Base-by-base conservation (phyloP, 2,329 filamentous ascomycete genomes). In the Alternaria atra region DNA sequence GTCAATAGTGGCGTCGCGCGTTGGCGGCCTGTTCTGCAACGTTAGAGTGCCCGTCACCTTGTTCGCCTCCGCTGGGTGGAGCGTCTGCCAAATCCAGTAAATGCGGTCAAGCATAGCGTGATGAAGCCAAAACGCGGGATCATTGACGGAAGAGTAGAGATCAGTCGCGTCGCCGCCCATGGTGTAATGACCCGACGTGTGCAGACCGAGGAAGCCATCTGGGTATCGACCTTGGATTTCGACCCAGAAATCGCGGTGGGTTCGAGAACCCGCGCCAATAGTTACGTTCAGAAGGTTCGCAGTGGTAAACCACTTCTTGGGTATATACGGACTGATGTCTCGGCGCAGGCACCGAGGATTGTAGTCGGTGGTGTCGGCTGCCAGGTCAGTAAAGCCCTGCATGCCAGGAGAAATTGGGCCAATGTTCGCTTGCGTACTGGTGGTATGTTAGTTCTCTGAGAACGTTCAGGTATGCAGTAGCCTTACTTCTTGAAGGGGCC, bases 41-140 rank as follows among this genome's bases (percentile, higher is more conserved):
- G 55, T 57, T 39, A 57, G 40, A 27, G 55, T 52, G 39, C 55
- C 55, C 9, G 55, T 25, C 23, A 57, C 55, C 40, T 57, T 52
- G 5, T 57, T 57, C 13, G 55, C 55, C 39, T 57, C 55, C 13
- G 39, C 37, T 27, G 55, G 55, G 12, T 57, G 55, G n/a, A 57
- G 55, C 5, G 30, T 42, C 47, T 52, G 55, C 55, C 55, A 57
- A 10, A 57, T 44, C 47, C 55, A 57, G 27, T 57, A 52, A 13
- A 57, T 43, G 15, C 47, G 55, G 25, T 57, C 55, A 25, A 57
- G 55, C 55, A 52, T 57, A n/a, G 55, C 27, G 30, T 58, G 55
- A 30, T 58, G 55, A n/a, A 39, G 23, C 29, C 23, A 58, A 44
- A 58, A 58, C 7, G 48, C 47, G 4, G 55, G 55, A 37, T 58